Evolutionary conservation across 2,329 filamentous ascomycete species (phyloP), one percentile per base, ranked within the genome.

Genomic region (Rhexocercosporidium sp.): DNA sequence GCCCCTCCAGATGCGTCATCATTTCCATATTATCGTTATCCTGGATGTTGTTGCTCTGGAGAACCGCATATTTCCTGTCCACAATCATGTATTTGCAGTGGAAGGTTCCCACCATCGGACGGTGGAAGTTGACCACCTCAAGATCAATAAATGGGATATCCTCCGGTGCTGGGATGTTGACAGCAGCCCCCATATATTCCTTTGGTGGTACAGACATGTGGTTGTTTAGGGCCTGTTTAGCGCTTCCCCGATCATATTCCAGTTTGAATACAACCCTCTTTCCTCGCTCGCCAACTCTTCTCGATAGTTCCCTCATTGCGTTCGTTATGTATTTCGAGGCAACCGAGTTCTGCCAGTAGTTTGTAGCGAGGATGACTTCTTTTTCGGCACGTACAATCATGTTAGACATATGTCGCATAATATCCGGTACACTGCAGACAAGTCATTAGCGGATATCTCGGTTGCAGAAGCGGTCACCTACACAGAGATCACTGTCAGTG

Each of bases 21-120:
- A 95, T 94, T 77, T 95, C 92, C 64, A 94, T 68, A 71, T 95
- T 95, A 72, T 92, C 90, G 62, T 93, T 94, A 70, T 93, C 88
- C 77, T 88, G 84, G 59, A 94, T 91, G 73, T 94, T 95, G 77
- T 93, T 93, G 79, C 91, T 94, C 78, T 92, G 90, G 1, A 94
- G 76, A 1, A 92, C 81, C 0, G 86, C 92, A n/a, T 90, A 82
- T 69, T 85, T 87, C 7, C 92, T 84, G 76, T 95, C 92, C 1
- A 94, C 87, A 1, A 94, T 81, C 83, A 92, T 91, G 75, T 90
- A 93, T 75, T 95, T 95, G 69, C 88, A 83, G 74, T 94, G 92
- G 47, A 94, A 90, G 0, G 92, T 95, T 0, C 92, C 92, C 2
- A 94, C 78, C 1, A 91, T 78, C 1, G 91, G 85, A 14, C 84